Percentiles rank a stretch among this genome's conserved stretches.
phyloP scores from a whole-genome alignment of 306 rosid genomes.

The Boehmeria nivea region DNA sequence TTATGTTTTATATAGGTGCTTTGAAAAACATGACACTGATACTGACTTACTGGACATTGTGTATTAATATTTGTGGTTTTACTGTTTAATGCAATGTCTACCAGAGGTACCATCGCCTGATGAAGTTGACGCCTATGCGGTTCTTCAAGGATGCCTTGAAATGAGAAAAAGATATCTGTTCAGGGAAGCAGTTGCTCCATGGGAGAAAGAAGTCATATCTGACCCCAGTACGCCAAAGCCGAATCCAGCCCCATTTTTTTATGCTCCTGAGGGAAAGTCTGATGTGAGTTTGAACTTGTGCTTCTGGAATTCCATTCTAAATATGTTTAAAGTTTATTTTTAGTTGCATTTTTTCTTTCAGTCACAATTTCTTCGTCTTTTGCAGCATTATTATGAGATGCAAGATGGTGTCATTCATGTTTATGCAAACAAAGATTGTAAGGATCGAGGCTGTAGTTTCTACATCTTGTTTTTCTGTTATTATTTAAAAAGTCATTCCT shows the following conservation, averaged over 20 bases:
- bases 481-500: neutral
- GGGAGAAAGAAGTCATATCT: slow-evolving; percentile 90
- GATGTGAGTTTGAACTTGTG: slow-evolving; percentile 56
- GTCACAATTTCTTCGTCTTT: slow-evolving; percentile 21
- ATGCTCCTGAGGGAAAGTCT: slow-evolving; percentile 67
- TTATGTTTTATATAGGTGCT: too few species aligned
- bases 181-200: slow-evolving; percentile 79
- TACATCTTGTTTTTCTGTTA: slow-evolving; percentile 16
- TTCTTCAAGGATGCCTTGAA: slow-evolving; percentile 94
- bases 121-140: slow-evolving; percentile 66
- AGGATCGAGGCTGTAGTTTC: slow-evolving; percentile 29
- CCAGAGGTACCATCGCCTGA: slow-evolving; percentile 84
- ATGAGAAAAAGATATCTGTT: slow-evolving; percentile 75
- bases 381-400: slow-evolving; percentile 92
- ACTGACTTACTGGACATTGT: too few species aligned
- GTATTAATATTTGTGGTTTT: neutral
- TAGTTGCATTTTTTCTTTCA: slow-evolving; percentile 6
- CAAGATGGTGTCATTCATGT: slow-evolving; percentile 90
- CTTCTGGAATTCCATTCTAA: neutral
- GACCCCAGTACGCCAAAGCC: slow-evolving; percentile 95
- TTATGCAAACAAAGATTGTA: slow-evolving; percentile 67
- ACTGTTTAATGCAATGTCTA: slow-evolving; percentile 1
- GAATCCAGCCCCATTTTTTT: slow-evolving; percentile 72
- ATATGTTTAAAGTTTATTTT: neutral
- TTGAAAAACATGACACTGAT: too few species aligned